Base-by-base conservation (phyloP, 805 yeast species). In the Sungouiella thailandica region DNA sequence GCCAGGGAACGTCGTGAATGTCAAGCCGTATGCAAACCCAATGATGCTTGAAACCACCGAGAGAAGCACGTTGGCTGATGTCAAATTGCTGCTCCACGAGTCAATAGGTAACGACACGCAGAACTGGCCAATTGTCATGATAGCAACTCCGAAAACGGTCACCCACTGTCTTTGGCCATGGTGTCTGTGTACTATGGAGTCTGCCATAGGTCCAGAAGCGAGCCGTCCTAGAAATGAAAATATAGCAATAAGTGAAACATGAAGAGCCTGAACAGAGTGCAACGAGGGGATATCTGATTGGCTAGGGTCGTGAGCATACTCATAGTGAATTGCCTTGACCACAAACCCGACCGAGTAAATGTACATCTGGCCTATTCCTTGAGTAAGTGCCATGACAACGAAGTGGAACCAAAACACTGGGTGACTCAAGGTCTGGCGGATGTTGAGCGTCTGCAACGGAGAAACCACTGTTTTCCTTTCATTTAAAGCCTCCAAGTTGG, bases 341-440 rank as follows among this genome's bases (percentile, higher is more conserved):
- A 59, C 44, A 30, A 44, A 59, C 3, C 65, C 65, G 32, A 59
- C 55, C 16, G 58, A 54, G 35, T 52, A 60, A 9, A 60, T 60
- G 40, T 60, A 60, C 64, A 60, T 58, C 41, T 60, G 65, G 9
- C 65, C 65, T 35, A 60, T 45, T 5, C 65, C 65, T 42, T 60
- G 65, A n/a, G 56, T 42, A 12, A 58, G 40, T 2, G 62, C 48
- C 39, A 60, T 49, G 7, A 58, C 39, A n/a, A 43, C 29, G 31
- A 54, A 60, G 39, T 60, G 65, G 28, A 41, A 47, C 60, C 61
- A 57, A 33, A 59, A 59, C 5, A 53, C 36, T 1, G 64, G 60
- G 37, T 54, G 57, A 3, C 28, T n/a, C 10, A 60, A 37, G 12
- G 60, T 50, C 8, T 44, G 41, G 28, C 37, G 45, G 24, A 58